Conservation (phyloP, 768 basidiomycete species). For the Cantharellus anzutake region DNA sequence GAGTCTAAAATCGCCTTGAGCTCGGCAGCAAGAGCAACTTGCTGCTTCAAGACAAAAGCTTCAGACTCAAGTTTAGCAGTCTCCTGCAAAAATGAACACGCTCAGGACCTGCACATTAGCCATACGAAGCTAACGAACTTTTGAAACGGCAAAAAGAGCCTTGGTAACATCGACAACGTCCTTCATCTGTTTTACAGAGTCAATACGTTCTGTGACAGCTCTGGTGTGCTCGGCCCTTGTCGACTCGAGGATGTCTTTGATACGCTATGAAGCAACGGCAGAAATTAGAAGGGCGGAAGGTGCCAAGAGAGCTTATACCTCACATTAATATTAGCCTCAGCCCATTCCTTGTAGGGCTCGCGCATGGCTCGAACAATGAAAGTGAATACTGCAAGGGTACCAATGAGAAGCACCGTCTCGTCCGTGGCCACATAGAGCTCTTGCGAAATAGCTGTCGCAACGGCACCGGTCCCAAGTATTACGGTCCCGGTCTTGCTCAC, state of each 20-base stretch:
- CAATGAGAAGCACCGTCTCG: slow-evolving; percentile 76
- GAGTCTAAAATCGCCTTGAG: slow-evolving; percentile 89
- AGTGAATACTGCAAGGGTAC: slow-evolving; percentile 64
- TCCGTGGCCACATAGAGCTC: slow-evolving; percentile 97
- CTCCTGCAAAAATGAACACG: slow-evolving; percentile 31
- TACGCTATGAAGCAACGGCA: slow-evolving; percentile 23
- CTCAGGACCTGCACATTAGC: neutral
- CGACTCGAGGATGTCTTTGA: slow-evolving; percentile 60
- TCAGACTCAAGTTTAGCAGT: slow-evolving; percentile 81
- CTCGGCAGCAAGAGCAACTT: slow-evolving; percentile 69
- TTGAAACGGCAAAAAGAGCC: slow-evolving; percentile 79
- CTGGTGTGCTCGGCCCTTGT: slow-evolving; percentile 81
- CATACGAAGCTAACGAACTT: slow-evolving; percentile 30
- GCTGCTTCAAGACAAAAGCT: slow-evolving; percentile 80
- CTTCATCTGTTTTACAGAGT: slow-evolving; percentile 82
- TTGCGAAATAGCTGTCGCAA: slow-evolving; percentile 86
- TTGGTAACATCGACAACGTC: slow-evolving; percentile 86
- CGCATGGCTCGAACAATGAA: slow-evolving; percentile 65
- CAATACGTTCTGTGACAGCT: slow-evolving; percentile 85
- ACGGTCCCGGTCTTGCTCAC: slow-evolving; percentile 91
- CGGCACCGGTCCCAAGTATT: slow-evolving; percentile 72
- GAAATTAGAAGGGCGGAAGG: neutral
- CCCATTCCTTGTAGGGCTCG: slow-evolving; percentile 87
- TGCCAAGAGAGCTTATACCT: slow-evolving; percentile 1
- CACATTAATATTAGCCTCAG: slow-evolving; percentile 59